These are phyloP conservation scores for Penicillium mononematosum DNA, from an alignment of 495 filamentous ascomycete species.

Conservation along the genomic window DNA sequence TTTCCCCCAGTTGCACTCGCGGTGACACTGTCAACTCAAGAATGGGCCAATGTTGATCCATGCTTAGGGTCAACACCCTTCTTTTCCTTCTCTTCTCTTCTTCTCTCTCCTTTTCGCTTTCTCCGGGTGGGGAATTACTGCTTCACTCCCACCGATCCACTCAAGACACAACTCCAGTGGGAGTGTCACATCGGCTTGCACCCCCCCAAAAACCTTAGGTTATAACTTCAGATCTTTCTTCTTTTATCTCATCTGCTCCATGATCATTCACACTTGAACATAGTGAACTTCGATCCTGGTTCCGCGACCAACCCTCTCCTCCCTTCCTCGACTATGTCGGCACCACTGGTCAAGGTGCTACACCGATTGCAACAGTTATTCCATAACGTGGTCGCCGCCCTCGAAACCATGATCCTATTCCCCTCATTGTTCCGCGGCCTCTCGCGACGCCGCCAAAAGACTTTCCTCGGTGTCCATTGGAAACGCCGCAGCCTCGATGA, in stretches of 20 bases:
- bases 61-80: conserved; percentile 23
- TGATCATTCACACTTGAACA: conserved; percentile 9
- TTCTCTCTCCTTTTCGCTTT: conserved; percentile 5
- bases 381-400: conserved; percentile 49
- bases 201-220: conserved; percentile 4
- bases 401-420: conserved; percentile 53
- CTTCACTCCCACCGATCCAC: conserved; percentile 30
- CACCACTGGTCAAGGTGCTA: conserved; percentile 45
- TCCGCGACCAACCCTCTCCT: conserved; percentile 3
- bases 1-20: conserved; percentile 28
- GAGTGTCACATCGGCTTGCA: conserved; percentile 27
- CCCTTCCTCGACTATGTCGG: conserved; percentile 35
- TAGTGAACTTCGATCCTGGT: conserved; percentile 1
- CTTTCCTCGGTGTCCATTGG: conserved; percentile 40
- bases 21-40: conserved; percentile 28
- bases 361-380: conserved; percentile 55
- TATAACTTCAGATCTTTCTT: conserved; percentile 22
- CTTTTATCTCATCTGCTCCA: conserved; percentile 17
- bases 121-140: conserved; percentile 14
- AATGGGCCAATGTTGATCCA: conserved; percentile 46
- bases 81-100: conserved; percentile 1
- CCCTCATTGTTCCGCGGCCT: conserved; percentile 48
- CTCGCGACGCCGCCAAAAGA: conserved; percentile 35
- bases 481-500: conserved; percentile 50
- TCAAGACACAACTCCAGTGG: conserved; percentile 27